Evolutionary conservation across 2,329 filamentous ascomycete genomes (phyloP).

Genomic region (Botryotinia calthae): DNA sequence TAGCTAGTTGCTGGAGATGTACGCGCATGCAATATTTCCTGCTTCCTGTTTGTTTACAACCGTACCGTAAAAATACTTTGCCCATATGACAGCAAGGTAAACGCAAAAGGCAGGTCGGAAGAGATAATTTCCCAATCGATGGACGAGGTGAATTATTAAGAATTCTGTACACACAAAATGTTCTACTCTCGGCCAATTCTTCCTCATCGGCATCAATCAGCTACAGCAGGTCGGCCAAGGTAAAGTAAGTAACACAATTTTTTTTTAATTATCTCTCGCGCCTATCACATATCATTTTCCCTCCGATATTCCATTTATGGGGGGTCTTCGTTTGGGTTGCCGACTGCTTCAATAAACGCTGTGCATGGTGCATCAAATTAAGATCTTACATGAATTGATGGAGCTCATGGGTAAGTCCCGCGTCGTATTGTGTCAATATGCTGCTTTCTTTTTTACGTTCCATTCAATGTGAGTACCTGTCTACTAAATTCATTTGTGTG

Average conservation of each 20-base stretch:
- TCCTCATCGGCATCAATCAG: not conserved
- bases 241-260: conserved; percentile 6
- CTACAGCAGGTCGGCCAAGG: not conserved
- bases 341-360: conserved; percentile 22
- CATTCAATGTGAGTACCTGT: not conserved
- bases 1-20: not conserved
- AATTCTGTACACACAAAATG: not conserved
- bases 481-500: not conserved
- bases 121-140: not conserved
- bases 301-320: not conserved
- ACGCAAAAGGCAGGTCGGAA: not conserved
- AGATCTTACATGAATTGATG: conserved; percentile 16
- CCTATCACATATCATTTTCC: conserved; percentile 17
- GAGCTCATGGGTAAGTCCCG: conserved; percentile 1
- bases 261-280: conserved; percentile 14
- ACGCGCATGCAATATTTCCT: not conserved
- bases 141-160: not conserved
- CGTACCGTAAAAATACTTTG: not conserved
- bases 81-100: not conserved
- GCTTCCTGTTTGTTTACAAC: not conserved
- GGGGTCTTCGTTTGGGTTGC: conserved; percentile 7
- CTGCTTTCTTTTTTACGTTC: not conserved
- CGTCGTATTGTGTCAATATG: conserved; percentile 8
- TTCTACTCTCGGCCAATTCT: not conserved
- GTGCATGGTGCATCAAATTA: conserved; percentile 22